Conservation (phyloP, 768 basidiomycete species). For the Boletellus ananiceps region DNA sequence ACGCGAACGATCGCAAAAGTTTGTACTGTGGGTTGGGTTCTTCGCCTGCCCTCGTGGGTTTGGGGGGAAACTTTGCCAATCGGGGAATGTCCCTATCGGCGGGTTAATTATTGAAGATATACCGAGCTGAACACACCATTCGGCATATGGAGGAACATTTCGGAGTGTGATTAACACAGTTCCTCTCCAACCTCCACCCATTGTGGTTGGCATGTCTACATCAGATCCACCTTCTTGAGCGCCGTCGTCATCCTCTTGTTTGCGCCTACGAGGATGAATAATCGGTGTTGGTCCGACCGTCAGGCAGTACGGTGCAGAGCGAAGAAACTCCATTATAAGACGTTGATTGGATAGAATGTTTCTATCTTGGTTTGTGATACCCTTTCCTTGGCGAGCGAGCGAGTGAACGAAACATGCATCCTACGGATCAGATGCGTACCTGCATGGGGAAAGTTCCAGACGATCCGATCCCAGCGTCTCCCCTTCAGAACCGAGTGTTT, state of each 20-base stretch:
- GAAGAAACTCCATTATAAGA: conserved; percentile 76
- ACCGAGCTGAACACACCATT: conserved; percentile 52
- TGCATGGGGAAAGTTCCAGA: conserved; percentile 97
- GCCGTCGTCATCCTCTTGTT: conserved; percentile 42
- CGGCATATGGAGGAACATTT: conserved; percentile 81
- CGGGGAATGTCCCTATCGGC: conserved; percentile 64
- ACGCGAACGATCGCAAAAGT: conserved; percentile 75
- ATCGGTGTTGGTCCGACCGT: conserved; percentile 51
- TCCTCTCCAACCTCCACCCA: conserved; percentile 41
- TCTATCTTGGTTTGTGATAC: conserved; percentile 89
- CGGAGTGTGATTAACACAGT: conserved; percentile 83
- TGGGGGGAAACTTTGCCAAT: conserved; percentile 71
- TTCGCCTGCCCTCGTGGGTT: conserved; percentile 40
- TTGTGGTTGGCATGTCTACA: conserved; percentile 3
- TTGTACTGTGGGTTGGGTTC: conserved; percentile 63
- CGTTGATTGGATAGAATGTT: conserved; percentile 89
- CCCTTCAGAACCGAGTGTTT: conserved; percentile 54
- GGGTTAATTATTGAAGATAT: conserved; percentile 10
- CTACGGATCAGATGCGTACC: conserved; percentile 45
- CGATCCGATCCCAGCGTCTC: conserved; percentile 68
- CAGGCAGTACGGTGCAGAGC: conserved; percentile 62
- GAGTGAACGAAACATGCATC: background rate
- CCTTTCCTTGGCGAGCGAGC: conserved; percentile 52
- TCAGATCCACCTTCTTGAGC: conserved; percentile 28
- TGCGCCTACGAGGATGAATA: conserved; percentile 41